Evolutionary conservation across 2,329 filamentous ascomycete genomes (phyloP).

Genomic region (Fragosphaeria purpurea): DNA sequence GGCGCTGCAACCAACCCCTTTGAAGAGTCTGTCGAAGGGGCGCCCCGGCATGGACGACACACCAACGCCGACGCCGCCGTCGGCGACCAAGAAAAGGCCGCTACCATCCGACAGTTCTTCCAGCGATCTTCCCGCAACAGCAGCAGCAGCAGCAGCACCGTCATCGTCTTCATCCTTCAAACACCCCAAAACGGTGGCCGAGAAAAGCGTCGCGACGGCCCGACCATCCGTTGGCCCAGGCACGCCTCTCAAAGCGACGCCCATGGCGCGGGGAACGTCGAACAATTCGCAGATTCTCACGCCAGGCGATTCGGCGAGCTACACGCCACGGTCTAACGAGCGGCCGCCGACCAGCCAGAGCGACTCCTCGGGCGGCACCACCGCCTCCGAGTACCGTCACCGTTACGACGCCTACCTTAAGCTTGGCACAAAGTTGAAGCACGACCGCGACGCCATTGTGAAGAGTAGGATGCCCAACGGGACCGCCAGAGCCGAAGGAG

Average conservation of each 20-base stretch:
- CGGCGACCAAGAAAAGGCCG: constrained; percentile 40
- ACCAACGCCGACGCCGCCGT: constrained; percentile 22
- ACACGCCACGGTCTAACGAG: constrained; percentile 30
- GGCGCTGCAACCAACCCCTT: constrained; percentile 31
- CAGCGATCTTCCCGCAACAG: constrained; percentile 15
- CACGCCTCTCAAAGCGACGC: constrained; percentile 39
- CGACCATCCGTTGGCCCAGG: constrained; percentile 27
- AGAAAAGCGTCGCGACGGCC: constrained; percentile 23
- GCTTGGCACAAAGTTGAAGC: constrained; percentile 43
- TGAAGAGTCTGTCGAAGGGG: constrained; percentile 28
- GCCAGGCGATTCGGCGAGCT: constrained; percentile 34
- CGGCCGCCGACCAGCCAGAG: constrained; percentile 27
- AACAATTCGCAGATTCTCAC: constrained; percentile 43
- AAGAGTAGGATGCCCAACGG: constrained; percentile 14
- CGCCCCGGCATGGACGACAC: constrained; percentile 33
- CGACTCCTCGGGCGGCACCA: constrained; percentile 17
- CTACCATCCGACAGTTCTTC: constrained; percentile 21
- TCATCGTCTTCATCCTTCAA: constrained; percentile 14
- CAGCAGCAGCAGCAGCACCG: constrained; percentile 1
- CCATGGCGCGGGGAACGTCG: constrained; percentile 45
- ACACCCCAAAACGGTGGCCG: constrained; percentile 28
- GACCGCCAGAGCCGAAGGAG: constrained; percentile 13
- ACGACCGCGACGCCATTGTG: constrained; percentile 39
- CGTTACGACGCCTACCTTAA: constrained; percentile 27
- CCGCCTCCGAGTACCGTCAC: constrained; percentile 22